Conservation (phyloP, 2,329 filamentous ascomycete genomes). For the Lojkania enalia region DNA sequence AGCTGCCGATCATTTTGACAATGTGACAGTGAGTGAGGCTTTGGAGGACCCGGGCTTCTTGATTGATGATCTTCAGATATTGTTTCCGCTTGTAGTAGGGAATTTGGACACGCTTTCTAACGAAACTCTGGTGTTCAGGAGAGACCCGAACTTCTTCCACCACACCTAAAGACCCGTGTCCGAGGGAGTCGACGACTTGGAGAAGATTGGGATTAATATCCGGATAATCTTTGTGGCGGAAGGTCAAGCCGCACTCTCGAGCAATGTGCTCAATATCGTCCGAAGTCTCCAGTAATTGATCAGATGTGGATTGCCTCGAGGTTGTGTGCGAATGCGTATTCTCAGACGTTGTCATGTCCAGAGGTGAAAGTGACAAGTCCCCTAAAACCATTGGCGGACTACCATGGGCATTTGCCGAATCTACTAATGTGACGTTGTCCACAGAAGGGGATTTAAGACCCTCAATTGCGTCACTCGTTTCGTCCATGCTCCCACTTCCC, state of each 20-base stretch:
- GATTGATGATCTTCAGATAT: slow-evolving; percentile 8
- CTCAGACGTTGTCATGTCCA: slow-evolving; percentile 2
- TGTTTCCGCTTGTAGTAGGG: slow-evolving; percentile 6
- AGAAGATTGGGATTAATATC: slow-evolving; percentile 6
- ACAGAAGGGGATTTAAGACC: not conserved
- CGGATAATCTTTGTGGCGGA: slow-evolving; percentile 5
- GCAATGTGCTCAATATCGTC: not conserved
- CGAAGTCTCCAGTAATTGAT: not conserved
- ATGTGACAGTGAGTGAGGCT: slow-evolving; percentile 15
- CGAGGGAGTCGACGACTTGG: slow-evolving; percentile 12
- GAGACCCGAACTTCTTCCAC: slow-evolving; percentile 18
- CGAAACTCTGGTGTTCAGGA: slow-evolving; percentile 9
- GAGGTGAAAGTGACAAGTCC: not conserved
- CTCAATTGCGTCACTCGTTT: not conserved
- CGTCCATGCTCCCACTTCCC: not conserved
- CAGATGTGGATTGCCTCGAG: slow-evolving; percentile 2
- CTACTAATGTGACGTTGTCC: not conserved
- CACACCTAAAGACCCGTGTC: slow-evolving; percentile 16
- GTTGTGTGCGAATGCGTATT: not conserved
- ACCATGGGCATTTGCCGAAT: too few species aligned
- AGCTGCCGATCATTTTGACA: slow-evolving; percentile 18
- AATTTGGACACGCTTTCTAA: slow-evolving; percentile 19
- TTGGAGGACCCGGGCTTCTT: slow-evolving; percentile 16
- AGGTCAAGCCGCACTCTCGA: slow-evolving; percentile 3
- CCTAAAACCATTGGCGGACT: not conserved